Base-by-base conservation (phyloP, 2,329 filamentous ascomycete species). In the Hypoxylon sp. region DNA sequence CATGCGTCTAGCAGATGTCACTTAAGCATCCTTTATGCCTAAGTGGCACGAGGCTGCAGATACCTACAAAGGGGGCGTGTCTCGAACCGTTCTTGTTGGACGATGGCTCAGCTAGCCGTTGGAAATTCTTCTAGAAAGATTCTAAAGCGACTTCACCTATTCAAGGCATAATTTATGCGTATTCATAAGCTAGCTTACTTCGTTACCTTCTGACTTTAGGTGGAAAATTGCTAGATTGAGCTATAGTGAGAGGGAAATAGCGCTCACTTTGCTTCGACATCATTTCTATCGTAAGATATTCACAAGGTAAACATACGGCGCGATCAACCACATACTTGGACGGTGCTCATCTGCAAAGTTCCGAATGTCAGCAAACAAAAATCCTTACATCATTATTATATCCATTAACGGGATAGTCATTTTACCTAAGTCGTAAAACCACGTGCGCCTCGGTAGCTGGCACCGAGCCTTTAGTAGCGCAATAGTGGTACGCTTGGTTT, bases 111-210 rank as follows among this genome's bases (percentile, higher is more conserved):
- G 41, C 34, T 32, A 41, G 19, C 43, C 41, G 9, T n/a, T 25
- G 28, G 51, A 45, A 49, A 36, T 25, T 56, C 30, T 62, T 65
- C 53, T 63, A 38, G 59, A 69, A 64, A 17, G 38, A 65, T 41
- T 62, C 30, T 65, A 65, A 65, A 68, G n/a, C 53, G 43, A 69
- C 62, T 36, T 60, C 66, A 63, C 19, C 46, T 50, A 14, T 50
- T 9, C 13, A 21, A 13, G 21, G 6, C 56, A 19, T 30, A 32
- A 32, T 11, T 49, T 30, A 30, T 46, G 21, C 38, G 13, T 19
- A 25, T 43, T 5, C 38, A 21, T 17, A 43, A 43, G 38, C 3
- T 17, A 17, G 38, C 38, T 21, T 2, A 21, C 7, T 21, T 17
- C 19, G 7, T 21, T 19, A 1, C 38, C 17, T 7, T 21, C 38